phyloP scores from a whole-genome alignment of 1,284 basidiomycete genomes.

The Moesziomyces sp. region DNA sequence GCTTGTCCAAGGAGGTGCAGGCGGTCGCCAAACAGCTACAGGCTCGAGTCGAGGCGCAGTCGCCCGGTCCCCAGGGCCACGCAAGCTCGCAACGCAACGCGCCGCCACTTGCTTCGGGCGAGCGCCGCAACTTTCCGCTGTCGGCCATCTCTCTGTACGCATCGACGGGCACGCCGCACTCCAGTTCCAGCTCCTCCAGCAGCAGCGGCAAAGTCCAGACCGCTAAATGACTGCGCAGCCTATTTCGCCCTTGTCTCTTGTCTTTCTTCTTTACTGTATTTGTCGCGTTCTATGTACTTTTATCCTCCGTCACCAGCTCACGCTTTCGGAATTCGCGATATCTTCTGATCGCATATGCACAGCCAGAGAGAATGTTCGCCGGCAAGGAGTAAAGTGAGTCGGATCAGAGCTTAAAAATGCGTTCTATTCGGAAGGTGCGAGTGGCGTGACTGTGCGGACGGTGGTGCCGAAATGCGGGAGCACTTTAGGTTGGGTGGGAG shows the following conservation, averaged over 20 bases:
- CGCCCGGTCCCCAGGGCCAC: slow-evolving; percentile 17
- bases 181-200: slow-evolving; percentile 18
- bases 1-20: slow-evolving; percentile 42
- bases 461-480: slow-evolving; percentile 7
- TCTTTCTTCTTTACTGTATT: slow-evolving; percentile 8
- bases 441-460: background rate
- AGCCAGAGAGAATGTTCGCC: background rate
- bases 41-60: slow-evolving; percentile 43
- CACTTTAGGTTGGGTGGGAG: slow-evolving; percentile 27
- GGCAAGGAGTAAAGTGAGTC: too few species aligned
- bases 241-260: background rate
- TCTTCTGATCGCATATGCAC: background rate
- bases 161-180: slow-evolving; percentile 27
- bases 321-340: background rate
- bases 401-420: too few species aligned
- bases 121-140: slow-evolving; percentile 35
- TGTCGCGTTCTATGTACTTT: slow-evolving; percentile 1
- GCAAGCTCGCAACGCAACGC: slow-evolving; percentile 10
- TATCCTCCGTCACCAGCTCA: background rate
- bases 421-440: background rate
- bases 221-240: slow-evolving; percentile 12
- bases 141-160: slow-evolving; percentile 46
- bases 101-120: slow-evolving; percentile 17
- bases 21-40: slow-evolving; percentile 43
- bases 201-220: slow-evolving; percentile 14